A percentile compares a stretch with the other conserved stretches of the same genome.
Conservation (phyloP, 805 yeast species). For the Kluyveromyces siamensis region DNA sequence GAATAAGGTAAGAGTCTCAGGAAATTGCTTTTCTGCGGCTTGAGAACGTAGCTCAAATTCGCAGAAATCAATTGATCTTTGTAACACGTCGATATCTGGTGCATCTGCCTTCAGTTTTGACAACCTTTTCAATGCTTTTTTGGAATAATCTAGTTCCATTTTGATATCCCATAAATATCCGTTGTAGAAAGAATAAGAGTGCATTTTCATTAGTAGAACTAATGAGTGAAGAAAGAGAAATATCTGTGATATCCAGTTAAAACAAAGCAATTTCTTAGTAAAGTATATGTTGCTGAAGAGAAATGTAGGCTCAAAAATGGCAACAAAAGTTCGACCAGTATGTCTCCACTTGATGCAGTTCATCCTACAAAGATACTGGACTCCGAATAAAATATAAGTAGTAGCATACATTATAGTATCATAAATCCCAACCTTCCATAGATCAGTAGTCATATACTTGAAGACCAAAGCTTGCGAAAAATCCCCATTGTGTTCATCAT, state of each 20-base stretch:
- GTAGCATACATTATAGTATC: conserved; percentile 69
- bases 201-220: conserved; percentile 90
- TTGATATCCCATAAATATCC: conserved; percentile 74
- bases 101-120: conserved; percentile 22
- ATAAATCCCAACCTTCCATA: conserved; percentile 58
- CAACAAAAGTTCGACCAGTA: conserved; percentile 57
- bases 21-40: conserved; percentile 44
- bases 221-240: conserved; percentile 76
- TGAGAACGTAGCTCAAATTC: conserved; percentile 60
- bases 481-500: conserved; percentile 33
- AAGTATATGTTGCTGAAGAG: conserved; percentile 44
- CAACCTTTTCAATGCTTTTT: conserved; percentile 34
- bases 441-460: conserved; percentile 47
- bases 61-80: conserved; percentile 57
- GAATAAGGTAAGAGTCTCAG: conserved; percentile 52
- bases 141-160: conserved; percentile 45
- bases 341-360: conserved; percentile 48
- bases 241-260: conserved; percentile 87
- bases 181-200: conserved; percentile 84
- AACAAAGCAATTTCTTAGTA: conserved; percentile 41
- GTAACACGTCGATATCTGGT: conserved; percentile 27
- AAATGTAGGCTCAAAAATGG: conserved; percentile 45
- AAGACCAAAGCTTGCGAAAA: conserved; percentile 43
- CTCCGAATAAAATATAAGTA: conserved; percentile 47
- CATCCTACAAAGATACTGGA: conserved; percentile 47